These are phyloP conservation scores for Fomitopsis betulina DNA, from an alignment of 1,284 basidiomycete species.

Conservation along the genomic window DNA sequence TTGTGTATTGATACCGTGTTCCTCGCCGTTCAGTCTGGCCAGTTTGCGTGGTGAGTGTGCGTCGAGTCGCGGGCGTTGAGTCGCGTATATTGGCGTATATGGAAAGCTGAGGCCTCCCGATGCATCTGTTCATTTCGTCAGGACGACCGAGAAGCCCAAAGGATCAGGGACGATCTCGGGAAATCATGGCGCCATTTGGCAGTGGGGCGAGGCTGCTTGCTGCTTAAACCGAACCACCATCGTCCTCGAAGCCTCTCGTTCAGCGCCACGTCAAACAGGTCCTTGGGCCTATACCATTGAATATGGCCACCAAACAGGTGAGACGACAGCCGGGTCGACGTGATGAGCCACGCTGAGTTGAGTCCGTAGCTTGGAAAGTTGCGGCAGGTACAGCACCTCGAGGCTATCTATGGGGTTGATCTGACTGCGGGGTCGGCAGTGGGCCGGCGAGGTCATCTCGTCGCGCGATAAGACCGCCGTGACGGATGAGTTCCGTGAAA, in stretches of 20 bases:
- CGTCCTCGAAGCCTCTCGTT: not conserved
- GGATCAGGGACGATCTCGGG: not conserved
- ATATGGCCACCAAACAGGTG: constrained; percentile 34
- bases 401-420: not conserved
- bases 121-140: constrained; percentile 10
- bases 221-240: not conserved
- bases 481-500: constrained; percentile 34
- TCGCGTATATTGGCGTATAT: not conserved
- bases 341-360: constrained; percentile 2
- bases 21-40: not conserved
- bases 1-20: not conserved
- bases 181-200: not conserved
- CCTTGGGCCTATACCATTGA: not conserved
- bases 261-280: not conserved
- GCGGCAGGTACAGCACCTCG: constrained; percentile 24
- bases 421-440: constrained; percentile 12
- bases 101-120: constrained; percentile 19
- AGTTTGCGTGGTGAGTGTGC: no score
- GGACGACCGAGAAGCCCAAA: not conserved
- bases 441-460: constrained; percentile 34
- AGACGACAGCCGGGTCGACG: constrained; percentile 6
- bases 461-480: constrained; percentile 31
- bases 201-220: not conserved
- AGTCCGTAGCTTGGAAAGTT: constrained; percentile 30
- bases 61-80: not conserved